A percentile compares a stretch with the other conserved stretches of the same genome.
phyloP scores from a whole-genome alignment of 257 asterid genomes.

The Cruciata laevipes region DNA sequence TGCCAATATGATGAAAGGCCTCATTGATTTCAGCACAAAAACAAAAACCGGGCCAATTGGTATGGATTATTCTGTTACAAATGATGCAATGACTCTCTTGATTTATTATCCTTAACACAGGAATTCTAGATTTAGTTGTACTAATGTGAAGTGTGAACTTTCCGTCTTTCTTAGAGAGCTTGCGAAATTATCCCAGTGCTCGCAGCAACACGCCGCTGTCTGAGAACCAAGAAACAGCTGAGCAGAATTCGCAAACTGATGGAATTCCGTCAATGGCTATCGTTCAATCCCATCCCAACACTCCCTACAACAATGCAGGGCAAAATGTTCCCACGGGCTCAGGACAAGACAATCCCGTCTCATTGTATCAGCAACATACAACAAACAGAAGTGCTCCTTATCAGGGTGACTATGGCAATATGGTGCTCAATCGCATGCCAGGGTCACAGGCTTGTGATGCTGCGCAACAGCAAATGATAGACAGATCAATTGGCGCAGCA shows the following conservation, averaged over 20 bases:
- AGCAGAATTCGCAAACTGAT: background rate
- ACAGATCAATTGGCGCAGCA: background rate
- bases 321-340: background rate
- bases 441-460: conserved; percentile 4
- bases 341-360: background rate
- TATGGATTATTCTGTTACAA: conserved; percentile 19
- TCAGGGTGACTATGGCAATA: background rate
- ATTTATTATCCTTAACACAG: background rate
- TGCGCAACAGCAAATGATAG: conserved; percentile 1
- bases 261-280: background rate
- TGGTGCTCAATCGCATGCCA: conserved; percentile 1
- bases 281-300: background rate
- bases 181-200: conserved; percentile 25
- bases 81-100: background rate
- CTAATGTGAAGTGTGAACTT: conserved; percentile 2
- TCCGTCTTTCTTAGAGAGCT: conserved; percentile 31
- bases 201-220: conserved; percentile 7
- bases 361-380: background rate
- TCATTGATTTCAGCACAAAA: conserved; percentile 34
- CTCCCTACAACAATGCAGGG: background rate
- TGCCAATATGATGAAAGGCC: conserved; percentile 46
- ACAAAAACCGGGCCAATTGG: conserved; percentile 56
- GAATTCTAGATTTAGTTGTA: background rate
- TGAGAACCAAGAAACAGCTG: background rate
- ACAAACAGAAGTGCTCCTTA: background rate